Evolutionary conservation across 768 basidiomycete species (phyloP), one percentile per base, ranked within the genome.

Genomic region (Phanerochaete carnosa): DNA sequence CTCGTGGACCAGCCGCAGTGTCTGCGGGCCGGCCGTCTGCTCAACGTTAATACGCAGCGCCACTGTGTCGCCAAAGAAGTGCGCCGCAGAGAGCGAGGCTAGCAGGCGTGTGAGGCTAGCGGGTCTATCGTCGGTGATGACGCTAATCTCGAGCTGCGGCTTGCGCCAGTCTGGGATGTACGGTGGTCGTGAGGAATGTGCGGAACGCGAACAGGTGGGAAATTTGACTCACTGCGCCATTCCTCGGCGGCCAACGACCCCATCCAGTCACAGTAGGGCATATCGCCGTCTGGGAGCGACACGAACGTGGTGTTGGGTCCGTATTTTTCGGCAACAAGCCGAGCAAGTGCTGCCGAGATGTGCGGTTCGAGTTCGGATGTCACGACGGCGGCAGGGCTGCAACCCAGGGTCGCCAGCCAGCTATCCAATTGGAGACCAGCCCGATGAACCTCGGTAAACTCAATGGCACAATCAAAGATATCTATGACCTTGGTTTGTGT

Each of bases 111-210:
- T 67, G 1, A 95, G 81, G 1, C 94, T 94, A 25, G 73, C 69
- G 9, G 92, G 87, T 32, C 93, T 82, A 66, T 89, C 79, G 65
- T 92, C 86, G 0, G 93, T 94, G 58, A 94, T 89, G 39, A 95
- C 79, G 55, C 80, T 84, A 45, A 94, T 73, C 26, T 89, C 88
- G 32, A 94, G 74, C 32, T 73, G 78, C 11, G 91, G 90, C 1
- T 73, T 69, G 63, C 92, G 80, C 91, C 92, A 95, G 68, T 86
- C 93, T 95, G 22, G 30, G 28, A 43, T 62, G 57, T 32, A 25
- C 29, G 23, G 37, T 15, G n/a, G 23, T 43, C 16, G 55, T 55
- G 55, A 55, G 55, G 19, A 43, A 35, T 26, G 23, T 25, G 25
- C n/a, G n/a, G n/a, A 25, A 49, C 22, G 22, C 47, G 28, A 25